Conservation (phyloP, 108 stramenopile species). For the Cyclotella baltica region DNA sequence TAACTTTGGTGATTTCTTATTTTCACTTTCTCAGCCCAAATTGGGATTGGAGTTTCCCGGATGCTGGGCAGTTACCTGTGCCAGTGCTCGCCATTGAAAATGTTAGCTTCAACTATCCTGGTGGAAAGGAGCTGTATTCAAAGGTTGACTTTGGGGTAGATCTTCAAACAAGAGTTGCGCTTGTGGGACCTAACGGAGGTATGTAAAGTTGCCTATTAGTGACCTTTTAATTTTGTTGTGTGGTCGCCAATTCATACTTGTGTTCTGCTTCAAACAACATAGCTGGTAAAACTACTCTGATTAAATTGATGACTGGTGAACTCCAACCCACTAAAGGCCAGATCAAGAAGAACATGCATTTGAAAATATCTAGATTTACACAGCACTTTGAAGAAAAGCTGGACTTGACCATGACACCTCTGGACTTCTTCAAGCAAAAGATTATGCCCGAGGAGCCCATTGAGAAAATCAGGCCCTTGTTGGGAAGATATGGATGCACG, state of each 20-base stretch:
- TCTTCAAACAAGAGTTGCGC: constrained; percentile 84
- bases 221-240: constrained; percentile 2
- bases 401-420: constrained; percentile 93
- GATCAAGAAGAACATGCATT: constrained; percentile 92
- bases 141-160: constrained; percentile 93
- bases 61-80: constrained; percentile 89
- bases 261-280: not conserved
- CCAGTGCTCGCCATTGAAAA: constrained; percentile 86
- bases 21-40: constrained; percentile 32
- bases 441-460: constrained; percentile 82
- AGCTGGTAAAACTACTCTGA: constrained; percentile 87
- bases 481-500: constrained; percentile 97
- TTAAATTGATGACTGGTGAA: constrained; percentile 95
- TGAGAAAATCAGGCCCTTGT: constrained; percentile 80
- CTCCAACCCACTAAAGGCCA: constrained; percentile 91
- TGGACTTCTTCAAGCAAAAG: constrained; percentile 94
- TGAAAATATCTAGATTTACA: constrained; percentile 95
- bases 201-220: constrained; percentile 14
- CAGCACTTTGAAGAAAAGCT: constrained; percentile 99
- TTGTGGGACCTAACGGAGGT: constrained; percentile 88
- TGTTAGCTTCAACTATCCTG: constrained; percentile 83
- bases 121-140: constrained; percentile 72
- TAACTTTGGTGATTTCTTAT: not conserved
- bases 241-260: not conserved
- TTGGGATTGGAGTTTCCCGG: constrained; percentile 87